Evolutionary conservation across 768 basidiomycete species (phyloP).

Genomic region (Pleurotus eryngii): DNA sequence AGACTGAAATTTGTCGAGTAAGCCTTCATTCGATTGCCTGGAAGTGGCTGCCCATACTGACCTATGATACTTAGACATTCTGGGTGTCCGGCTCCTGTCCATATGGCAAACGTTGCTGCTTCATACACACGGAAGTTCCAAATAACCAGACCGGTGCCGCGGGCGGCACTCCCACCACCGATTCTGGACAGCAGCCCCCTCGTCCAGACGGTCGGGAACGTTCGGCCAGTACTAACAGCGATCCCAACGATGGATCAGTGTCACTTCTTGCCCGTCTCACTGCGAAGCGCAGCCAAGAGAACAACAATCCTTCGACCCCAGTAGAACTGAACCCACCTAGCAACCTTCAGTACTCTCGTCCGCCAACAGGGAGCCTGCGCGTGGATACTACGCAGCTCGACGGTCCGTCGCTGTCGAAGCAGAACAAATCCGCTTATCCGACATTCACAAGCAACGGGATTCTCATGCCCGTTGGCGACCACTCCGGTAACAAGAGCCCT

Average conservation of each 20-base stretch:
- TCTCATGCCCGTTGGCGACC: conserved; percentile 56
- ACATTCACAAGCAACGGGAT: conserved; percentile 60
- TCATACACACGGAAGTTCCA: conserved; percentile 88
- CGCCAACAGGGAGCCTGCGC: conserved; percentile 66
- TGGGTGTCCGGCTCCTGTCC: conserved; percentile 94
- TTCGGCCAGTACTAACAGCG: conserved; percentile 73
- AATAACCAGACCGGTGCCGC: conserved; percentile 55
- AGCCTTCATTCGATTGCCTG: conserved; percentile 20
- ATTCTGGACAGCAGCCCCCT: conserved; percentile 50
- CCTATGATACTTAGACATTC: conserved; percentile 58
- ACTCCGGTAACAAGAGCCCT: conserved; percentile 61
- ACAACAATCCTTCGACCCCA: conserved; percentile 46
- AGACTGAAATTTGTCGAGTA: conserved; percentile 91
- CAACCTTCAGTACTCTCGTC: conserved; percentile 53
- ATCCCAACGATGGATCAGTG: conserved; percentile 67
- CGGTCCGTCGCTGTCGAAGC: conserved; percentile 48
- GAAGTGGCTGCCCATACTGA: conserved; percentile 8
- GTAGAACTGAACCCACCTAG: conserved; percentile 46
- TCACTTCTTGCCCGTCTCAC: conserved; percentile 79
- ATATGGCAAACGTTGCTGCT: conserved; percentile 90
- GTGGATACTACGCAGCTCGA: conserved; percentile 72
- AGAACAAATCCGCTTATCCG: conserved; percentile 87
- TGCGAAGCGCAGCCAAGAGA: conserved; percentile 57
- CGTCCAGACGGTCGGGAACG: conserved; percentile 57
- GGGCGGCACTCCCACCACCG: conserved; percentile 29